Evolutionary conservation across 2,329 filamentous ascomycete species (phyloP), one percentile per base, ranked within the genome.

Genomic region (Cercospora zeae-maydis): DNA sequence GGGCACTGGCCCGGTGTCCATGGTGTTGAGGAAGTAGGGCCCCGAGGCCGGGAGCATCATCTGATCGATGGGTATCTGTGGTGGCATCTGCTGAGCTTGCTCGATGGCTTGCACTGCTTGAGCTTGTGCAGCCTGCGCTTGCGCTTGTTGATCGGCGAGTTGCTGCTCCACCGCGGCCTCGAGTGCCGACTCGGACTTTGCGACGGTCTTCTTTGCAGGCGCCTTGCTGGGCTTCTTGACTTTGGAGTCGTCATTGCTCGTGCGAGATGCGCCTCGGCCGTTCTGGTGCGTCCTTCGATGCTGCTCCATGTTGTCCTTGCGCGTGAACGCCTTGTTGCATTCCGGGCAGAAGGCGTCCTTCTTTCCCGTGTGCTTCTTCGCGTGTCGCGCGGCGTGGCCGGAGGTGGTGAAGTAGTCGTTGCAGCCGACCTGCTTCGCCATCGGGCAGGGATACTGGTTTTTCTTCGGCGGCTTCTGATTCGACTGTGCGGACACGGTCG

Each of bases 301-400:
- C 78, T 92, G 90, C 81, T 92, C 91, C 90, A 93, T 93, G 80
- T 93, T 93, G 81, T 93, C 90, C 70, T 88, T 87, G 67, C 90
- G 88, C 10, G 89, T 92, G 70, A 93, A 93, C 72, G 89, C 90
- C 78, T 92, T 92, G 75, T 86, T 84, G 79, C 90, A 93, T 63
- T 88, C 88, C 0, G 82, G 78, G 71, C 83, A 90, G 33, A 86
- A 84, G 21, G 91, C 88, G 13, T 87, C 87, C 79, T 93, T 93
- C 77, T 91, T 89, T 54, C 88, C 88, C 1, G 88, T 91, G 79
- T 93, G 90, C 72, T 92, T 92, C 76, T 92, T 92, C 63, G 89
- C 90, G 75, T 93, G 90, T 42, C 90, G 87, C 47, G 90, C 91
- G n/a, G 91, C 89, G 71, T 93, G 90, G 47, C 90, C 90, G 0